A percentile compares a stretch with the other conserved stretches of the same genome.
Conservation (phyloP, 768 basidiomycete species). For the Albatrellus ellisii region DNA sequence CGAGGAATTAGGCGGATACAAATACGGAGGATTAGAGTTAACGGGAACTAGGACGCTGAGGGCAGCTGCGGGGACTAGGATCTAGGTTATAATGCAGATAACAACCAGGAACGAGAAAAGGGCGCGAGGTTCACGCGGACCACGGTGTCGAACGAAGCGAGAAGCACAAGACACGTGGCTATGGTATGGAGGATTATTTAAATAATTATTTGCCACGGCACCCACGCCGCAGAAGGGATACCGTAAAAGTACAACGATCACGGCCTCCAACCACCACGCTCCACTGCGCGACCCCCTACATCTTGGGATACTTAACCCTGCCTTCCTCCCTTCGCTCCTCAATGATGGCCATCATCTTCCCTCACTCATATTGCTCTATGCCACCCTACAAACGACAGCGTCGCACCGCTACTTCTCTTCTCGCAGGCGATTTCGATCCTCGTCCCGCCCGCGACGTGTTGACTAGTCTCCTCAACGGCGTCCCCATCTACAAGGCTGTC, state of each 20-base stretch:
- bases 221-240: not conserved
- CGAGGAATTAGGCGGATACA: too few species aligned
- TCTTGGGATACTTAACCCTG: conserved; percentile 2
- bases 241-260: conserved; percentile 13
- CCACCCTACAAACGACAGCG: conserved; percentile 24
- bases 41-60: too few species aligned
- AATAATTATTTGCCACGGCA: not conserved
- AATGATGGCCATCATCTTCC: conserved; percentile 22
- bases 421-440: conserved; percentile 64
- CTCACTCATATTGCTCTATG: conserved; percentile 9
- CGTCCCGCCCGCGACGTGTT: conserved; percentile 60
- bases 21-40: too few species aligned
- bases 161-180: not conserved
- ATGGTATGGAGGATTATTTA: conserved; percentile 1
- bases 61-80: too few species aligned
- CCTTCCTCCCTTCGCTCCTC: not conserved
- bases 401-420: conserved; percentile 62
- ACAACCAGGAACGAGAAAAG: not conserved
- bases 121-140: too few species aligned
- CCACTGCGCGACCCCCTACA: conserved; percentile 9
- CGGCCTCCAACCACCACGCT: conserved; percentile 14
- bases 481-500: conserved; percentile 47
- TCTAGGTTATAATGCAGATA: too few species aligned
- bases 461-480: conserved; percentile 68
- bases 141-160: not conserved